A percentile compares a stretch with the other conserved stretches of the same genome.
phyloP scores from a whole-genome alignment of 1,139 yeast species.

The Eremothecium gossypii region DNA sequence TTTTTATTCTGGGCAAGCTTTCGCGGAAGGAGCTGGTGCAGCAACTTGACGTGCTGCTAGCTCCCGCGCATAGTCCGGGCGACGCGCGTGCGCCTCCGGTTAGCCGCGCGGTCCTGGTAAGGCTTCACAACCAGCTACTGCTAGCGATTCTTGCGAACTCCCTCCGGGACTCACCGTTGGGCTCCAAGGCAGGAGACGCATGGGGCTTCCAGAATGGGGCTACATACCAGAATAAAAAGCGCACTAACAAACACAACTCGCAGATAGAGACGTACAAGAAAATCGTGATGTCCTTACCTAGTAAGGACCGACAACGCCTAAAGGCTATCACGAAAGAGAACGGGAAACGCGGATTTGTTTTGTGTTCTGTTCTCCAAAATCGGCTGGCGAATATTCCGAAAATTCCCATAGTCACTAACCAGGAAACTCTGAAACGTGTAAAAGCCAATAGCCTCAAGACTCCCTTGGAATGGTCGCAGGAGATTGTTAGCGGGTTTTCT shows the following conservation, averaged over 20 bases:
- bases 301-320: slow-evolving; percentile 75
- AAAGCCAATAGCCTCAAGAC: slow-evolving; percentile 35
- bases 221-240: slow-evolving; percentile 19
- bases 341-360: slow-evolving; percentile 66
- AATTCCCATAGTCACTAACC: slow-evolving; percentile 58
- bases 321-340: slow-evolving; percentile 76
- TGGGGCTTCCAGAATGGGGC: slow-evolving; percentile 28
- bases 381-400: slow-evolving; percentile 81
- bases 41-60: slow-evolving; percentile 23
- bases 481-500: slow-evolving; percentile 80
- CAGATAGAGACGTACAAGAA: slow-evolving; percentile 78
- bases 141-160: slow-evolving; percentile 80
- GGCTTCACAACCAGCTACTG: slow-evolving; percentile 71
- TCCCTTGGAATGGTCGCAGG: slow-evolving; percentile 84
- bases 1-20: slow-evolving; percentile 68
- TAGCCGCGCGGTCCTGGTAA: slow-evolving; percentile 21
- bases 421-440: slow-evolving; percentile 40
- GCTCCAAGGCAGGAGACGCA: slow-evolving; percentile 21
- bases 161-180: slow-evolving; percentile 40
- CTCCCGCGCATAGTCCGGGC: slow-evolving; percentile 9
- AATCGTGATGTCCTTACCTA: slow-evolving; percentile 80
- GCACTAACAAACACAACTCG: slow-evolving; percentile 27
- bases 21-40: slow-evolving; percentile 58
- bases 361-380: slow-evolving; percentile 70
- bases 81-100: slow-evolving; percentile 11